Conservation (phyloP, 2,329 filamentous ascomycete genomes). For the Alternaria rosae region DNA sequence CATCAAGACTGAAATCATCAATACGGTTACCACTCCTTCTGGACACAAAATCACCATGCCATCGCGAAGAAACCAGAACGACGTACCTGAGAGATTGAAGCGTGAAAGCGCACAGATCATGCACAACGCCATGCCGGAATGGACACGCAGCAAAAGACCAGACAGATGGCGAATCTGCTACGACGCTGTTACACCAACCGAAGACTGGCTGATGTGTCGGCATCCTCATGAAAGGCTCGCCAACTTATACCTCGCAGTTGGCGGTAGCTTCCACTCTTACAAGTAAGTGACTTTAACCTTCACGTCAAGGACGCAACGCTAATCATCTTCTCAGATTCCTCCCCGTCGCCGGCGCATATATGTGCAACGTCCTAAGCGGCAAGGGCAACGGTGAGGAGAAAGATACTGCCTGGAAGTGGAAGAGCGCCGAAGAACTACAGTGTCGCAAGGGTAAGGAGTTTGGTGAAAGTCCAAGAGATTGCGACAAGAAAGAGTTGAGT, state of each 20-base stretch:
- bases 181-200: slow-evolving; percentile 68
- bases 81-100: slow-evolving; percentile 52
- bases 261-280: slow-evolving; percentile 69
- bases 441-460: slow-evolving; percentile 30
- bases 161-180: slow-evolving; percentile 61
- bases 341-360: slow-evolving; percentile 67
- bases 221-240: slow-evolving; percentile 58
- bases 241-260: slow-evolving; percentile 67
- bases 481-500: slow-evolving; percentile 18
- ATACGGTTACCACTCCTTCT: slow-evolving; percentile 57
- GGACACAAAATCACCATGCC: slow-evolving; percentile 63
- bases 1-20: slow-evolving; percentile 63
- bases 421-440: slow-evolving; percentile 27
- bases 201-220: slow-evolving; percentile 66
- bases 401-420: slow-evolving; percentile 48
- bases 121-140: slow-evolving; percentile 39
- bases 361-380: slow-evolving; percentile 53
- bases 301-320: neutral
- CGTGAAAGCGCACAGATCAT: slow-evolving; percentile 49
- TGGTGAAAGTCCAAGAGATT: slow-evolving; percentile 19
- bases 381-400: slow-evolving; percentile 48
- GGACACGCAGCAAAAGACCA: slow-evolving; percentile 42
- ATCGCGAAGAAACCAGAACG: slow-evolving; percentile 55
- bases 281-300: slow-evolving; percentile 48
- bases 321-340: slow-evolving; percentile 54